Conservation (phyloP, 192 early-diverging fungal species). For the Phlyctochytrium planicorne region DNA sequence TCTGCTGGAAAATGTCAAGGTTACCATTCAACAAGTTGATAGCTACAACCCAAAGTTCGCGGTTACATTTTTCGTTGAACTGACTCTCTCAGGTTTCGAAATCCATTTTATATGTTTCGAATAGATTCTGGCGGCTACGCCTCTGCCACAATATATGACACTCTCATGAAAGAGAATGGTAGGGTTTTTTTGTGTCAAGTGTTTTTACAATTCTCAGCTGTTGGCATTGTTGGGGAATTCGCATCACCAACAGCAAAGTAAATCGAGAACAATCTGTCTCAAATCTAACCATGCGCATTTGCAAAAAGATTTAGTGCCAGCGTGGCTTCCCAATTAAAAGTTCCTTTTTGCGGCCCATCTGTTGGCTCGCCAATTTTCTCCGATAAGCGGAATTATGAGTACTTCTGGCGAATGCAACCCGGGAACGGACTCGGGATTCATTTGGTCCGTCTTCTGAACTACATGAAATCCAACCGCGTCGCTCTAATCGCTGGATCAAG, state of each 20-base stretch:
- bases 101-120: too few species aligned
- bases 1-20: neutral
- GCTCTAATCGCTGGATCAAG: neutral
- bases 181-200: too few species aligned
- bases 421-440: slow-evolving; percentile 16
- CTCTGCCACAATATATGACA: neutral
- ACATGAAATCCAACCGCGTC: slow-evolving; percentile 11
- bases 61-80: too few species aligned
- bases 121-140: too few species aligned
- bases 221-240: neutral
- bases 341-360: neutral
- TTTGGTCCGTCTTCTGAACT: slow-evolving; percentile 4
- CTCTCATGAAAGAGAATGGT: too few species aligned
- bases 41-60: neutral
- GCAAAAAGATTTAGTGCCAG: neutral
- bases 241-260: neutral
- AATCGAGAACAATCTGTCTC: too few species aligned
- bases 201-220: neutral
- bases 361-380: neutral
- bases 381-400: slow-evolving; percentile 20
- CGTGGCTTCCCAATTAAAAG: neutral
- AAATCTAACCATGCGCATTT: too few species aligned
- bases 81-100: too few species aligned
- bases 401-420: slow-evolving; percentile 22
- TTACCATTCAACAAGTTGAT: neutral